phyloP scores from a whole-genome alignment of 1,284 basidiomycete genomes.

The Inonotus hispidus region DNA sequence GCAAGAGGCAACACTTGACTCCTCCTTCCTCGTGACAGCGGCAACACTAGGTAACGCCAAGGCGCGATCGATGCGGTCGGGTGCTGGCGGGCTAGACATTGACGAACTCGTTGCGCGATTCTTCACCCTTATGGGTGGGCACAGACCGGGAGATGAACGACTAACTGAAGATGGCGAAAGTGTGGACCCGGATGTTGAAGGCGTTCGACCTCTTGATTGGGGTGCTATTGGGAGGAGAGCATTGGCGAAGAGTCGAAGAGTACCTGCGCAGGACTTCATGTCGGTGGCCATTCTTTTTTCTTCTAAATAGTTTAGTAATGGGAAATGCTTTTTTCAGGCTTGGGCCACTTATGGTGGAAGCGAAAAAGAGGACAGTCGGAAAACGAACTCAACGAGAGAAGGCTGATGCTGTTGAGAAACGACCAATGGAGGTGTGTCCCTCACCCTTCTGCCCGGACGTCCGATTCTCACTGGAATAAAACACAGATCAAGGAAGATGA shows the following conservation, averaged over 20 bases:
- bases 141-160: constrained; percentile 35
- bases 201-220: constrained; percentile 54
- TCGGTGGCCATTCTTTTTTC: constrained; percentile 31
- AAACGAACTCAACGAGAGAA: constrained; percentile 72
- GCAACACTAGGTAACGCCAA: constrained; percentile 71
- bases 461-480: neutral
- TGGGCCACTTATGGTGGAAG: constrained; percentile 72
- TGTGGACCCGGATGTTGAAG: constrained; percentile 35
- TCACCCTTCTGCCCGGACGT: neutral
- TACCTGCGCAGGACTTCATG: constrained; percentile 78
- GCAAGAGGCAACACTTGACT: constrained; percentile 77
- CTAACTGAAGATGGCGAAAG: constrained; percentile 44
- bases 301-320: neutral
- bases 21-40: constrained; percentile 61
- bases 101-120: constrained; percentile 78
- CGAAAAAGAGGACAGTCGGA: constrained; percentile 55
- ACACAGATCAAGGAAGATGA: constrained; percentile 60
- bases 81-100: constrained; percentile 74
- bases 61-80: constrained; percentile 81
- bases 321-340: constrained; percentile 44
- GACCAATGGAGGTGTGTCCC: constrained; percentile 53
- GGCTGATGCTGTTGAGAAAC: constrained; percentile 57
- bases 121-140: constrained; percentile 66
- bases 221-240: constrained; percentile 68
- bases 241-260: constrained; percentile 66